Evolutionary conservation across 805 yeast genomes (phyloP).

Genomic region (Ogataea minuta): DNA sequence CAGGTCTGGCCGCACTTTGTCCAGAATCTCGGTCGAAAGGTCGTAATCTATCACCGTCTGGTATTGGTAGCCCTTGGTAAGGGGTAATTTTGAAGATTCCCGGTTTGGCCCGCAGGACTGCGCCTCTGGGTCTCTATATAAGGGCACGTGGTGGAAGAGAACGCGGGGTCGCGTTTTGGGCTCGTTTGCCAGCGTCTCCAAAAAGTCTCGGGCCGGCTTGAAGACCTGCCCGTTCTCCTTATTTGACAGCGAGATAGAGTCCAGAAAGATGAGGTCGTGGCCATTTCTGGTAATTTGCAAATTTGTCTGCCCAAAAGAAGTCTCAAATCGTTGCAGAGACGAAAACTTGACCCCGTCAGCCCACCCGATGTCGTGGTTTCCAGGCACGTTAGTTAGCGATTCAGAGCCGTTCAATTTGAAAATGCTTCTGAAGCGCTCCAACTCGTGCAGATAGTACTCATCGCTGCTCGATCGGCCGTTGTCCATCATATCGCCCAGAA

Average conservation of each 20-base stretch:
- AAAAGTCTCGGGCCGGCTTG: conserved; percentile 48
- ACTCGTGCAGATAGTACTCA: conserved; percentile 64
- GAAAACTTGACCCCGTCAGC: conserved; percentile 64
- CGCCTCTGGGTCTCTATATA: conserved; percentile 61
- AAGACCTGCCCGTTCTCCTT: conserved; percentile 43
- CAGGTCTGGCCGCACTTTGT: conserved; percentile 58
- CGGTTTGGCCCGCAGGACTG: conserved; percentile 75
- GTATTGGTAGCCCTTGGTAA: conserved; percentile 76
- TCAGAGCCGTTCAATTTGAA: conserved; percentile 51
- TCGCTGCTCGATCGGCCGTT: conserved; percentile 88
- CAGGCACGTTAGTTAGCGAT: conserved; percentile 54
- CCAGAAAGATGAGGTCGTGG: conserved; percentile 74
- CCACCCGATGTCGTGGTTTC: conserved; percentile 96
- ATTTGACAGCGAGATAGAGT: conserved; percentile 79
- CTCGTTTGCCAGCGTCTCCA: conserved; percentile 38
- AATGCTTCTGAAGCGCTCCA: conserved; percentile 60
- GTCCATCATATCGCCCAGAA: conserved; percentile 90
- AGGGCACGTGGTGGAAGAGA: conserved; percentile 83
- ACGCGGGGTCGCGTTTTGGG: conserved; percentile 53
- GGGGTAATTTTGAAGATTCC: conserved; percentile 70
- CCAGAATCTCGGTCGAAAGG: conserved; percentile 56
- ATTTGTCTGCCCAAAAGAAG: conserved; percentile 72
- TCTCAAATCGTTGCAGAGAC: conserved; percentile 60
- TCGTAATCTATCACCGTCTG: conserved; percentile 79
- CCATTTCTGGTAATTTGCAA: conserved; percentile 55